phyloP scores from a whole-genome alignment of 2,329 filamentous ascomycete genomes.

The Penicillium sp. region DNA sequence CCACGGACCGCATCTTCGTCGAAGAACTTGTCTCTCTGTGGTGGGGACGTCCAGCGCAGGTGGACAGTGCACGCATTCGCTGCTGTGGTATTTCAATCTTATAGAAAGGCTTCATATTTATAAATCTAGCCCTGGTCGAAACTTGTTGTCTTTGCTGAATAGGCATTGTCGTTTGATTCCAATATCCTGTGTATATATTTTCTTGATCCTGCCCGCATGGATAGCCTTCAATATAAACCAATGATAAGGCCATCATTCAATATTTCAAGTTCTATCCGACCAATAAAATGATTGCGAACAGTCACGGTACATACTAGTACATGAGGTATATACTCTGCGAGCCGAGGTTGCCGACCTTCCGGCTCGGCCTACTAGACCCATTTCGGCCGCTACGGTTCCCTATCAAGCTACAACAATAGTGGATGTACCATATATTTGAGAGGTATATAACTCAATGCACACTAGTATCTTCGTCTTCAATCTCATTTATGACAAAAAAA shows the following conservation, averaged over 20 bases:
- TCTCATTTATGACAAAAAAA: no score
- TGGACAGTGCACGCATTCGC: conserved; percentile 49
- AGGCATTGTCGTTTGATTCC: not conserved
- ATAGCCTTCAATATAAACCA: not conserved
- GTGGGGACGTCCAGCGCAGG: conserved; percentile 49
- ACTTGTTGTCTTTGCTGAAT: no score
- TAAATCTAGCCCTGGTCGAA: not conserved
- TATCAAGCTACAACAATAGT: not conserved
- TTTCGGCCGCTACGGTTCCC: conserved; percentile 1
- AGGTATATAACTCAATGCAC: no score
- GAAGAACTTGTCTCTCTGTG: conserved; percentile 51
- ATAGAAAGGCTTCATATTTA: conserved; percentile 22
- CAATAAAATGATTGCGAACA: no score
- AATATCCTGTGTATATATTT: not conserved
- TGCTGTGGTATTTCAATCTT: conserved; percentile 54
- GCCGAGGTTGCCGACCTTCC: not conserved
- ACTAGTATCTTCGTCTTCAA: no score
- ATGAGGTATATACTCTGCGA: no score
- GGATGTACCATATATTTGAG: not conserved
- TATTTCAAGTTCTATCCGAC: no score
- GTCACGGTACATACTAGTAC: no score
- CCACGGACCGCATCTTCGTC: conserved; percentile 50
- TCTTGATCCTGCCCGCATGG: not conserved
- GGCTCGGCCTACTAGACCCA: not conserved
- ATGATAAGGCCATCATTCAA: no score